Conservation (phyloP, 192 early-diverging fungal genomes). For the Umbelopsis sp. region DNA sequence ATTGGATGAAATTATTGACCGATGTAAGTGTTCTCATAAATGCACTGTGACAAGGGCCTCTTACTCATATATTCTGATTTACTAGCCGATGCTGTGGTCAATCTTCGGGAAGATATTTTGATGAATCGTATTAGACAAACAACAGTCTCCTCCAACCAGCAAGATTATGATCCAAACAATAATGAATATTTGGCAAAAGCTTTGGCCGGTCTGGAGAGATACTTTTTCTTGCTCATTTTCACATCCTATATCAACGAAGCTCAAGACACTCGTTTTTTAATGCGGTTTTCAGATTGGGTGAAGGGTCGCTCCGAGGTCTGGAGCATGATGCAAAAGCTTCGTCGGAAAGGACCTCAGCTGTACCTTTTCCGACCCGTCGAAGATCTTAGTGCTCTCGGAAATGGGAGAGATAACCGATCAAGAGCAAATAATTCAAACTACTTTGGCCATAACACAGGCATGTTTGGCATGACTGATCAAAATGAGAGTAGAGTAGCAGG, state of each 20-base stretch:
- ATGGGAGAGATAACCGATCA: slow-evolving; percentile 1
- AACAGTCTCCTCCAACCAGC: slow-evolving; percentile 24
- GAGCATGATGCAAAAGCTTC: slow-evolving; percentile 54
- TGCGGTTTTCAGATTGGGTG: slow-evolving; percentile 38
- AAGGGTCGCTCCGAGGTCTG: slow-evolving; percentile 48
- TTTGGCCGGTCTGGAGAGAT: slow-evolving; percentile 54
- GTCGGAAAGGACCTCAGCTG: slow-evolving; percentile 42
- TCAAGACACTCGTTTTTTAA: slow-evolving; percentile 19
- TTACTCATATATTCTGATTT: not conserved
- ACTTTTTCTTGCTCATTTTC: slow-evolving; percentile 61
- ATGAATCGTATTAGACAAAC: slow-evolving; percentile 58
- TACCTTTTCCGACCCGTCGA: slow-evolving; percentile 60
- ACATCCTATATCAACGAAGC: slow-evolving; percentile 52
- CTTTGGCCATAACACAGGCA: slow-evolving; percentile 24
- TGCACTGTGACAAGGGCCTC: not conserved
- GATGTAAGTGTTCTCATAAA: slow-evolving; percentile 33
- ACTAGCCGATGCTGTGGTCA: slow-evolving; percentile 54
- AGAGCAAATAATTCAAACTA: not conserved
- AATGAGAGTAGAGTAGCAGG: slow-evolving; percentile 29
- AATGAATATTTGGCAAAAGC: slow-evolving; percentile 42
- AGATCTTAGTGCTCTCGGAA: slow-evolving; percentile 43
- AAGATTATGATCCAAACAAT: slow-evolving; percentile 16
- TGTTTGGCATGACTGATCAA: slow-evolving; percentile 35
- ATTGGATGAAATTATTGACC: slow-evolving; percentile 55
- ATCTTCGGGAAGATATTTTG: slow-evolving; percentile 61